Evolutionary conservation across 306 rosid species (phyloP), one percentile per base, ranked within the genome.

Genomic region (Rubus idaeus): DNA sequence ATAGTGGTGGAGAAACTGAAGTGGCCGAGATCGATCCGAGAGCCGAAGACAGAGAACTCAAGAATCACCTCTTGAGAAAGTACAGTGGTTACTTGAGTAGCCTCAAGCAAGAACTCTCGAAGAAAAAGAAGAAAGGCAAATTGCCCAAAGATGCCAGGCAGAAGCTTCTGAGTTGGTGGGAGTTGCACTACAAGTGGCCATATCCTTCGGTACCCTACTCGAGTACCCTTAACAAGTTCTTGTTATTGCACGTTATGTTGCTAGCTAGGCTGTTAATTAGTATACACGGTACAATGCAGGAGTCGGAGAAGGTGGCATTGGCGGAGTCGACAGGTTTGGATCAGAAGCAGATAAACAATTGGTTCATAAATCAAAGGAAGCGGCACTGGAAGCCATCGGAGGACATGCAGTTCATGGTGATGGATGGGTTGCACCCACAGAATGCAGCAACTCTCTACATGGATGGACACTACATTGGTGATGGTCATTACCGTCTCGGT

Each of bases 331-430:
- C 97, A 3, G 97, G 99, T 18, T 87, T 95, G 89, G 99, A 95
- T 83, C 98, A 90, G 85, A 94, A 94, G 75, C 98, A 94, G 84
- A 94, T 94, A 81, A 94, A 91, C 70, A 94, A 95, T 57, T 95
- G 99, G 99, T 95, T 95, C 87, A 95, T 95, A 80, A 95, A 95
- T 72, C 99, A 95, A 77, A 95, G 99, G 91, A 95, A 95, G 84
- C 73, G 99, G 66, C 99, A 95, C 81, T 95, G 97, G 99, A 95
- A 95, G 77, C 99, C 99, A 64, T 95, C 99, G 40, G 99, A 95
- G 81, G 99, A 95, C 75, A 92, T 92, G 99, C 97, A 92, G 50
- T 90, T 89, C 72, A 95, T 95, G 99, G 97, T 92, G 80, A 95
- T 95, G 99, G 97, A 95, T 81, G 97, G 97, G 6, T 82, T 92